phyloP scores from a whole-genome alignment of 352 stramenopile genomes.

The Phytophthora litchii region DNA sequence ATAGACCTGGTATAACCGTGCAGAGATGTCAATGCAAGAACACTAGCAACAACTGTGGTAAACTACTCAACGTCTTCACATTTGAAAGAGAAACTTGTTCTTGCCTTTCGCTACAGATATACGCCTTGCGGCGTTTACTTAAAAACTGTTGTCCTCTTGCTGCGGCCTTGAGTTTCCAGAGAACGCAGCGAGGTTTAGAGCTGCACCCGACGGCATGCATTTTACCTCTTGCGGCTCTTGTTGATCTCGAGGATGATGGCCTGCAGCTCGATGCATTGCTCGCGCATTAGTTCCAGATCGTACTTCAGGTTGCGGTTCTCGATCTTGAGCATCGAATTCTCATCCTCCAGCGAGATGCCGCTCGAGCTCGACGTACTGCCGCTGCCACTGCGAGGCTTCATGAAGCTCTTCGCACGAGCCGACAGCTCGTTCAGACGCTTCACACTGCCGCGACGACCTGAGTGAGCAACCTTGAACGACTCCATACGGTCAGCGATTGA shows the following conservation, averaged over 20 bases:
- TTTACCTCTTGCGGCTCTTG: conserved; percentile 87
- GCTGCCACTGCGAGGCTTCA: conserved; percentile 67
- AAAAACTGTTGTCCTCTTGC: conserved; percentile 29
- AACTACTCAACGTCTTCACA: conserved; percentile 32
- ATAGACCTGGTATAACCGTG: too few species aligned
- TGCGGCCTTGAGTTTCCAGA: not conserved
- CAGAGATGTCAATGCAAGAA: conserved; percentile 3
- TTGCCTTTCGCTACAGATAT: conserved; percentile 41
- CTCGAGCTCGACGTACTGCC: conserved; percentile 71
- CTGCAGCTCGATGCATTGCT: conserved; percentile 89
- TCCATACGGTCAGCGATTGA: conserved; percentile 73
- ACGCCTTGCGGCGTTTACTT: conserved; percentile 39
- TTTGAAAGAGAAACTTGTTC: conserved; percentile 34
- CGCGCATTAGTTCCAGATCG: conserved; percentile 88
- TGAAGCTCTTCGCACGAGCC: conserved; percentile 70
- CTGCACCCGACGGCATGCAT: conserved; percentile 20
- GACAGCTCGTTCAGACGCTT: conserved; percentile 82
- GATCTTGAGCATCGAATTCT: conserved; percentile 88
- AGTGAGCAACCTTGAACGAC: conserved; percentile 55
- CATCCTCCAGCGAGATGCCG: conserved; percentile 77
- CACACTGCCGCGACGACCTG: conserved; percentile 53
- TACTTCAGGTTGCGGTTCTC: conserved; percentile 90
- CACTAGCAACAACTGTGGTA: not conserved
- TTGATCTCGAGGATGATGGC: conserved; percentile 91
- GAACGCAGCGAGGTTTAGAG: conserved; percentile 12